phyloP scores from a whole-genome alignment of 306 rosid species.

The Quercus bicolor region DNA sequence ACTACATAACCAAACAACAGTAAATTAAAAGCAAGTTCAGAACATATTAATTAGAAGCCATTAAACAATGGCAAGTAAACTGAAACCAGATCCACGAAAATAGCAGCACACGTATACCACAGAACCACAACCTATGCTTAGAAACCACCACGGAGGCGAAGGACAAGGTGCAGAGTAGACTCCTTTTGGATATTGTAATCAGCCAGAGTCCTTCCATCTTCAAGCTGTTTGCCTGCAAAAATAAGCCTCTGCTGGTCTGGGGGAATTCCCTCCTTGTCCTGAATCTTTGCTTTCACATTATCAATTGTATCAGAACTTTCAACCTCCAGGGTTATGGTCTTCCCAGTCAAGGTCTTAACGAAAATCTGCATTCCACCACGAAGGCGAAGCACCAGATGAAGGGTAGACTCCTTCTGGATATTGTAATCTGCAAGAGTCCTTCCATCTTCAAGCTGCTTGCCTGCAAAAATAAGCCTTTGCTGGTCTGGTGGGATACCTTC shows the following conservation, averaged over 20 bases:
- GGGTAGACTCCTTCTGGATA: neutral
- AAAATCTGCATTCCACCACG: constrained; percentile 37
- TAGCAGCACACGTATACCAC: neutral
- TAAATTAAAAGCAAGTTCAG: neutral
- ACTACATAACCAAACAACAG: neutral
- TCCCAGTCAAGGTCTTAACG: constrained; percentile 32
- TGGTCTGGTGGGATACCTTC: too few species aligned
- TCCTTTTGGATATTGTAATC: constrained; percentile 34
- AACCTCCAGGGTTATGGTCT: constrained; percentile 28
- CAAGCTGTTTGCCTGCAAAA: constrained; percentile 30
- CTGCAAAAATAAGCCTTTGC: too few species aligned
- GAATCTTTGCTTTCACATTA: constrained; percentile 28
- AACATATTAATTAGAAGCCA: neutral
- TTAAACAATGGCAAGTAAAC: neutral
- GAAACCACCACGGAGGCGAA: constrained; percentile 34
- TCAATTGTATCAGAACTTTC: constrained; percentile 32
- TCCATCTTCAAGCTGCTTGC: too few species aligned
- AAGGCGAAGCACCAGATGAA: constrained; percentile 25
- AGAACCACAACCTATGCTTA: neutral
- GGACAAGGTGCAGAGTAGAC: constrained; percentile 34
- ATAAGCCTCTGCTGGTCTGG: constrained; percentile 34
- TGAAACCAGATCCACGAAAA: neutral
- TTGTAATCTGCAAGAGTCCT: too few species aligned
- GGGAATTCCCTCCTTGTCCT: constrained; percentile 33
- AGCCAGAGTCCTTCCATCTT: constrained; percentile 32